phyloP scores from a whole-genome alignment of 805 yeast species.

The Lipomyces orientalis region DNA sequence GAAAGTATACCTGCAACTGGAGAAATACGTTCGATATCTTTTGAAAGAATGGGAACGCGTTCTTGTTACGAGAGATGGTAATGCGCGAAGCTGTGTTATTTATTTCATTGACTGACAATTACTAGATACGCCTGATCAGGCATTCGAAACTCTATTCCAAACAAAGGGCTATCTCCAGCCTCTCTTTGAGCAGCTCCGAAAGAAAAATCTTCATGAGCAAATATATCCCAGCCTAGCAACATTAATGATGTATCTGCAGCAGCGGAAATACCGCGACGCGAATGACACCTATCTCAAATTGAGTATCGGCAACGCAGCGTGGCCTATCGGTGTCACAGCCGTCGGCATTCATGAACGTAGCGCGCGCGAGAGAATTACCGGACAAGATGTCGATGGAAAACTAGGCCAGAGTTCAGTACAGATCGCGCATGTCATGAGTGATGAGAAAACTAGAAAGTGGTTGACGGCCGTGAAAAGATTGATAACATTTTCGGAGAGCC shows the following conservation, averaged over 20 bases:
- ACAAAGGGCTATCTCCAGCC: slow-evolving; percentile 60
- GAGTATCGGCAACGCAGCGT: slow-evolving; percentile 85
- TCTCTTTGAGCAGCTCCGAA: slow-evolving; percentile 59
- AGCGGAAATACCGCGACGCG: slow-evolving; percentile 56
- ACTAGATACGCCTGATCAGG: slow-evolving; percentile 36
- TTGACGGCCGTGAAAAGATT: slow-evolving; percentile 73
- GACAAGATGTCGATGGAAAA: slow-evolving; percentile 46
- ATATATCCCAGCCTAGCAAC: slow-evolving; percentile 63
- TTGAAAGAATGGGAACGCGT: slow-evolving; percentile 53
- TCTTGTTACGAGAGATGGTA: slow-evolving; percentile 47
- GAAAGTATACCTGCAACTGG: slow-evolving; percentile 50
- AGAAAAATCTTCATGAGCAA: slow-evolving; percentile 48
- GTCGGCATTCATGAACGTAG: slow-evolving; percentile 82
- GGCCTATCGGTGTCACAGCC: slow-evolving; percentile 87
- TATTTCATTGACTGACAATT: background rate
- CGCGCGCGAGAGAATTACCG: slow-evolving; percentile 63
- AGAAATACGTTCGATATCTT: slow-evolving; percentile 56
- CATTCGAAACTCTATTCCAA: slow-evolving; percentile 48
- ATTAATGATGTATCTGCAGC: slow-evolving; percentile 65
- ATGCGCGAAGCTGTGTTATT: background rate
- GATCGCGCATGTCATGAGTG: slow-evolving; percentile 76
- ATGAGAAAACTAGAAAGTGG: slow-evolving; percentile 76
- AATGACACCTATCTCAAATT: slow-evolving; percentile 73
- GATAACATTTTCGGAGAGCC: slow-evolving; percentile 59
- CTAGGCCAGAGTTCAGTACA: slow-evolving; percentile 35